Percentiles rank a stretch among this genome's conserved stretches.
Evolutionary conservation across 805 yeast species (phyloP).

Genomic region (Monosporozyma aerobia): DNA sequence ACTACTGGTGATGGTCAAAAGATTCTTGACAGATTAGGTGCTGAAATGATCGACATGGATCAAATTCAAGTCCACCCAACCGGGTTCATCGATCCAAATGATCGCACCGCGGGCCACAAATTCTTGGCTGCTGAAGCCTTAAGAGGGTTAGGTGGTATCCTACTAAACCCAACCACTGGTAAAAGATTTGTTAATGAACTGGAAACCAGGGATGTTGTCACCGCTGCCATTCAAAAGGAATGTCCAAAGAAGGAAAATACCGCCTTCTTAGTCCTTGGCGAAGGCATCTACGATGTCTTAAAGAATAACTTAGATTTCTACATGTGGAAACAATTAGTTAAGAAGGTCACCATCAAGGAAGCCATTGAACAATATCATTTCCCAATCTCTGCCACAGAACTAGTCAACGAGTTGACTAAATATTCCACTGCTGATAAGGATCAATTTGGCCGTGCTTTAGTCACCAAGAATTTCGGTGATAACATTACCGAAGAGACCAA

Average conservation of each 20-base stretch:
- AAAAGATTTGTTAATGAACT: constrained; percentile 47
- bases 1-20: constrained; percentile 54
- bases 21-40: constrained; percentile 39
- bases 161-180: constrained; percentile 38
- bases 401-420: constrained; percentile 17
- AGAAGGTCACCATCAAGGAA: constrained; percentile 24
- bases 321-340: constrained; percentile 31
- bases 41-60: constrained; percentile 46
- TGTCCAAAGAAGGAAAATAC: constrained; percentile 24
- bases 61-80: constrained; percentile 57
- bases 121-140: constrained; percentile 52
- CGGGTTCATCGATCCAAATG: constrained; percentile 42
- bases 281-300: constrained; percentile 37
- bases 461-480: constrained; percentile 27
- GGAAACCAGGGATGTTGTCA: constrained; percentile 44
- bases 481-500: constrained; percentile 19
- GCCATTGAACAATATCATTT: constrained; percentile 21
- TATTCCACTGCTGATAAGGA: constrained; percentile 25
- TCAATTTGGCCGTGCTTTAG: constrained; percentile 30
- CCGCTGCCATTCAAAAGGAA: constrained; percentile 33
- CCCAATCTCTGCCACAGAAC: constrained; percentile 16
- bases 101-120: constrained; percentile 37
- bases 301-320: constrained; percentile 46
- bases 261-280: constrained; percentile 34
- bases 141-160: constrained; percentile 51